A percentile compares a stretch with the other conserved stretches of the same genome.
phyloP scores from a whole-genome alignment of 2,329 filamentous ascomycete species.

The Clarireedia homoeocarpa region DNA sequence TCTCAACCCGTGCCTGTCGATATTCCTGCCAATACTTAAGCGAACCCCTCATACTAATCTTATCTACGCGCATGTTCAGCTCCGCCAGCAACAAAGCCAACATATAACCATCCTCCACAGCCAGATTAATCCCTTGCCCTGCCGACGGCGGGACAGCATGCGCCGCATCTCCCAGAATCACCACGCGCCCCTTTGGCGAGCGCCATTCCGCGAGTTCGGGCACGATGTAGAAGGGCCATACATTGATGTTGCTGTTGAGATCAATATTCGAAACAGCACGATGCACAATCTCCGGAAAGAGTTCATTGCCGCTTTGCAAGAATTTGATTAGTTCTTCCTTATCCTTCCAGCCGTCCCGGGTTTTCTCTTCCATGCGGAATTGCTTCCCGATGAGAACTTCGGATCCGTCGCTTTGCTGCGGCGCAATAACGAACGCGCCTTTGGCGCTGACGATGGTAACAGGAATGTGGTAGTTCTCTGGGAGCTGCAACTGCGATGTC shows the following conservation, averaged over 20 bases:
- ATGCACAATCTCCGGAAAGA: conserved; percentile 34
- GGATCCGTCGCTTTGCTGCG: conserved; percentile 40
- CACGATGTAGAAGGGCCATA: conserved; percentile 40
- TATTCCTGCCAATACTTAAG: conserved; percentile 40
- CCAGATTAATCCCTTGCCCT: conserved; percentile 40
- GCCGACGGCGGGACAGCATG: conserved; percentile 41
- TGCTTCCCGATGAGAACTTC: conserved; percentile 43
- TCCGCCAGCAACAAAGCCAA: conserved; percentile 35
- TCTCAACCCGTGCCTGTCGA: conserved; percentile 40
- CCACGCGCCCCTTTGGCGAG: conserved; percentile 30
- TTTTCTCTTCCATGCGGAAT: conserved; percentile 31
- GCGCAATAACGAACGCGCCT: conserved; percentile 44
- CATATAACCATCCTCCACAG: conserved; percentile 42
- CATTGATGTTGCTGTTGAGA: conserved; percentile 30
- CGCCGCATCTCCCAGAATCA: conserved; percentile 42
- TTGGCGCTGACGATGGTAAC: conserved; percentile 15
- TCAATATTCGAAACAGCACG: conserved; percentile 30
- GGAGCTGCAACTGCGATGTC: conserved; percentile 17
- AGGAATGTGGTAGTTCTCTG: conserved; percentile 15
- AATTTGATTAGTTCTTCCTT: conserved; percentile 33
- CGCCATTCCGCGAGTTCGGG: conserved; percentile 36
- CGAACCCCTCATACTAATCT: conserved; percentile 22
- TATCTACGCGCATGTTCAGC: conserved; percentile 28
- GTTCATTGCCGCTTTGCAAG: conserved; percentile 28
- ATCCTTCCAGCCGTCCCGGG: conserved; percentile 38